Evolutionary conservation across 768 basidiomycete species (phyloP), one percentile per base, ranked within the genome.

Genomic region (Mycena chlorophos): DNA sequence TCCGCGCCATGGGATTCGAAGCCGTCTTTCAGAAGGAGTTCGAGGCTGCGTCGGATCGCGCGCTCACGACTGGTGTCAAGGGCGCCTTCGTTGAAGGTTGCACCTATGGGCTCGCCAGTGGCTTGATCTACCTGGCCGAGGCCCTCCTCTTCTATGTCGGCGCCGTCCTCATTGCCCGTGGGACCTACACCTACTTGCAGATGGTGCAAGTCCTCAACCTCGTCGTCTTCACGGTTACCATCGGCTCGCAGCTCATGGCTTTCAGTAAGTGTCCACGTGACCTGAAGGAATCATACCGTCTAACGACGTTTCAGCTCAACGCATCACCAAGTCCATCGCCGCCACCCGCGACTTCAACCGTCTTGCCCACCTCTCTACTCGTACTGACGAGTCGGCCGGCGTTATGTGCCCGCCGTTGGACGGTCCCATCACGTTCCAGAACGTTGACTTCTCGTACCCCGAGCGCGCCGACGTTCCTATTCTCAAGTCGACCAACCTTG

Each of bases 121-220:
- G 87, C 0, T 76, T 98, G 55, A 92, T 95, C 50, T 94, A 97
- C 67, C 78, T 93, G 20, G 86, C 91, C 0, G 91, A 98, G 71
- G 96, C 92, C 0, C 75, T 98, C 17, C 77, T 99, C 49, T 95
- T 97, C 74, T 96, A 89, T 65, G 87, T 94, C 49, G 91, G 94
- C 39, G 90, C 93, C 0, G 74, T 91, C n/a, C 80, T 98, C 57
- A 84, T 98, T 52, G 80, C 85, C 3, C 76, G 79, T 1, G 94
- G 91, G 8, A 85, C 82, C 20, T 96, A 96, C 70, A 83, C 84
- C 8, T 98, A 95, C 69, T 79, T 89, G 56, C 86, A 87, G 65
- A 91, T 97, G 89, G 82, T 96, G 28, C 84, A 95, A 71, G 89
- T 91, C 23, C 84, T 96, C 65, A 87, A 95, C 52, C 78, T 98